phyloP scores from a whole-genome alignment of 495 filamentous ascomycete species.

The Aspergillus leporis region DNA sequence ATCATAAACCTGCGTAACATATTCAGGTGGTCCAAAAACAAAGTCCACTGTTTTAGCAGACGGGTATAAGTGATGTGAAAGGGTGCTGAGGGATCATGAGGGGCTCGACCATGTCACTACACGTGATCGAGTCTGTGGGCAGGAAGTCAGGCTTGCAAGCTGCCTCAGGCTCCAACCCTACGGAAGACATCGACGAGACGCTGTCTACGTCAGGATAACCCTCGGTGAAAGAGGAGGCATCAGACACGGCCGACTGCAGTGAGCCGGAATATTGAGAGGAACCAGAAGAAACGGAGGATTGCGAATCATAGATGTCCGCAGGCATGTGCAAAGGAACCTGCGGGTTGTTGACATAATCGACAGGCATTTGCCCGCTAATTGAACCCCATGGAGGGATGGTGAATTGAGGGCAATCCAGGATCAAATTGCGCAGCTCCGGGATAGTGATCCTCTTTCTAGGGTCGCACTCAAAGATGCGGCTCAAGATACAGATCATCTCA shows the following conservation, averaged over 20 bases:
- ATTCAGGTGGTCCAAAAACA: neutral
- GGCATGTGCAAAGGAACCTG: constrained; percentile 31
- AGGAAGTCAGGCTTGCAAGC: constrained; percentile 38
- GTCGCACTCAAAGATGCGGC: constrained; percentile 85
- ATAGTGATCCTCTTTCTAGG: constrained; percentile 85
- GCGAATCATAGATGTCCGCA: constrained; percentile 38
- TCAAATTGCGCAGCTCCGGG: constrained; percentile 73
- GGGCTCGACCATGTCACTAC: constrained; percentile 19
- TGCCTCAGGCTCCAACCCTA: constrained; percentile 31
- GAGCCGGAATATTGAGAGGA: constrained; percentile 45
- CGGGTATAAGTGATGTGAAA: constrained; percentile 27
- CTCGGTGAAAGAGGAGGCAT: constrained; percentile 44
- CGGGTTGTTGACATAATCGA: constrained; percentile 29
- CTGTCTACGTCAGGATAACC: constrained; percentile 43
- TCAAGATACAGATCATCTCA: constrained; percentile 86
- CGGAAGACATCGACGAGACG: constrained; percentile 40
- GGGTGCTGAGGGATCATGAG: constrained; percentile 28
- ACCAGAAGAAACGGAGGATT: constrained; percentile 40
- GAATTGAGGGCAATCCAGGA: constrained; percentile 74
- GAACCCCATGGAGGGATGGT: constrained; percentile 52
- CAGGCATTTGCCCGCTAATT: constrained; percentile 26
- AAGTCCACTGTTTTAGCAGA: constrained; percentile 22
- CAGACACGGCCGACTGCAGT: constrained; percentile 44
- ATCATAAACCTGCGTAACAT: constrained; percentile 33
- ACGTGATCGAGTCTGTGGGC: constrained; percentile 28